Percentiles rank a stretch among this genome's conserved stretches.
These are phyloP conservation scores for Ilyonectria mors-panacis DNA, from an alignment of 2,329 filamentous ascomycete genomes.

Conservation along the genomic window DNA sequence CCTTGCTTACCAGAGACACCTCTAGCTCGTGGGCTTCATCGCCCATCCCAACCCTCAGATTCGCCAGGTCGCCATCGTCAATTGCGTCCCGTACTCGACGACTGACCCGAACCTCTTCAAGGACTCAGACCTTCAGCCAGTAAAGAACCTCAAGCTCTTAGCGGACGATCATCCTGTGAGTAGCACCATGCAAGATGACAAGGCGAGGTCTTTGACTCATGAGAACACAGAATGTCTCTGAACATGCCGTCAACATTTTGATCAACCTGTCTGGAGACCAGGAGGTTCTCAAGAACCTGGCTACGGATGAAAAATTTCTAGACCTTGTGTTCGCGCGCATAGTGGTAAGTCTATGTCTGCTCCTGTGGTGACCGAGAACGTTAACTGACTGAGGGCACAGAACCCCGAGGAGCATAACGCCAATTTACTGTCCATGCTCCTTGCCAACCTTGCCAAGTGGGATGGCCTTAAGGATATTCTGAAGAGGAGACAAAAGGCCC, in stretches of 20 bases:
- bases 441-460: constrained; percentile 91
- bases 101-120: constrained; percentile 88
- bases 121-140: constrained; percentile 79
- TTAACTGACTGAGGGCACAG: constrained; percentile 57
- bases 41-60: constrained; percentile 94
- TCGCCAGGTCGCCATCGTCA: constrained; percentile 86
- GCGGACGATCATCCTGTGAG: constrained; percentile 86
- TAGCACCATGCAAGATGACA: constrained; percentile 18
- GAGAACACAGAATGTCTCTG: constrained; percentile 82
- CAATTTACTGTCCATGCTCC: constrained; percentile 89
- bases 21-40: constrained; percentile 91
- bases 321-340: constrained; percentile 80
- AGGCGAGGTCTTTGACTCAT: constrained; percentile 20
- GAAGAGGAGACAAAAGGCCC: constrained; percentile 75
- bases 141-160: constrained; percentile 90
- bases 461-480: constrained; percentile 80
- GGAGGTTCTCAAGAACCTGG: constrained; percentile 81
- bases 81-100: constrained; percentile 86
- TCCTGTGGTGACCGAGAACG: not conserved
- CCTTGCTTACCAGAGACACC: constrained; percentile 30
- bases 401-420: constrained; percentile 83
- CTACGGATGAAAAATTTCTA: constrained; percentile 85
- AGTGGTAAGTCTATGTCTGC: constrained; percentile 70
- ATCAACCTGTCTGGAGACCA: constrained; percentile 86
- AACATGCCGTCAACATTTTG: constrained; percentile 91